Conservation (phyloP, 176 grass and related monocot species). For the Miscanthus lutarioriparius region DNA sequence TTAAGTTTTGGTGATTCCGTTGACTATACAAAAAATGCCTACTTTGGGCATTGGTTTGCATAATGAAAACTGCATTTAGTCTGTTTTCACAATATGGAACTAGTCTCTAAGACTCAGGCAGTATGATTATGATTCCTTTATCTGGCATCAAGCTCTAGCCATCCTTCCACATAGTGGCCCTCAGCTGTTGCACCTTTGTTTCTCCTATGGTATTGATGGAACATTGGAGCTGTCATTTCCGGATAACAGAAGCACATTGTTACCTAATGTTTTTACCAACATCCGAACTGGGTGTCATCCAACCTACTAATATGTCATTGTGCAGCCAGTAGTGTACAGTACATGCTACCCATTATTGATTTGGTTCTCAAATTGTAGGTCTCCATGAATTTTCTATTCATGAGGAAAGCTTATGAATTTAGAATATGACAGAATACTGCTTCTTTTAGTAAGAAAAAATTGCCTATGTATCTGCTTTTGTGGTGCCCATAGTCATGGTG, state of each 20-base stretch:
- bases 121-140: constrained; percentile 18
- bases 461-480: background rate
- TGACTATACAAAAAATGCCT: constrained; percentile 1
- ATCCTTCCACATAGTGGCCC: background rate
- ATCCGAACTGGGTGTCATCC: background rate
- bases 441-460: background rate
- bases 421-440: background rate
- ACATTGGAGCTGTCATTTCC: background rate
- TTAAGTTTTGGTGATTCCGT: background rate
- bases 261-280: background rate
- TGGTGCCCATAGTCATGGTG: background rate
- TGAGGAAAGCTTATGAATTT: constrained; percentile 12
- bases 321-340: background rate
- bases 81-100: background rate
- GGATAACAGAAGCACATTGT: background rate
- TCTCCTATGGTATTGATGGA: constrained; percentile 11
- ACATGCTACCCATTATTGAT: background rate
- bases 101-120: background rate
- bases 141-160: background rate
- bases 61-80: background rate
- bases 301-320: background rate
- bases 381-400: background rate
- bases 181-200: background rate
- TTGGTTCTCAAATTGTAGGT: constrained; percentile 8
- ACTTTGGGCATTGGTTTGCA: constrained; percentile 9